A percentile compares a stretch with the other conserved stretches of the same genome.
Evolutionary conservation across 306 rosid genomes (phyloP).

Genomic region (Pterocarpus macrocarpus): DNA sequence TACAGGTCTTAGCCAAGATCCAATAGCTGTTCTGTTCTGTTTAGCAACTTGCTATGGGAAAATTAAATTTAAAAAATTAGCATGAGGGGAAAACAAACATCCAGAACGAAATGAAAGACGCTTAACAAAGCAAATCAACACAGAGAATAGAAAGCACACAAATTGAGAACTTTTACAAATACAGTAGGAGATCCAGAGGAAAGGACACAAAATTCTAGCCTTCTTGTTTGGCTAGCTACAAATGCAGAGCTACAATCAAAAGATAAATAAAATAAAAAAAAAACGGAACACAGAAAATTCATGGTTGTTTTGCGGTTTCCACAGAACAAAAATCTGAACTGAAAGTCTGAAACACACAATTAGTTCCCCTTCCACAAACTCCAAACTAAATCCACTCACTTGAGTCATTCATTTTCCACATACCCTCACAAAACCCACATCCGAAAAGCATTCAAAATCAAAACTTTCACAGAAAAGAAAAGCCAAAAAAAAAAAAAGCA

Average conservation of each 20-base stretch:
- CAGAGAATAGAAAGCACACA: neutral
- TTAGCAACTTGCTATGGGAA: slow-evolving; percentile 5
- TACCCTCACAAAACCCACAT: slow-evolving; percentile 34
- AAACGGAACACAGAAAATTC: neutral
- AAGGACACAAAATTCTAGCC: slow-evolving; percentile 9
- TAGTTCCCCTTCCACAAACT: slow-evolving; percentile 27
- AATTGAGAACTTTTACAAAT: slow-evolving; percentile 28
- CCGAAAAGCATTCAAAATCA: slow-evolving; percentile 16
- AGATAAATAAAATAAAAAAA: neutral
- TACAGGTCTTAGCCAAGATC: slow-evolving; percentile 14
- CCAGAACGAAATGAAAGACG: slow-evolving; percentile 32
- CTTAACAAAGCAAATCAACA: slow-evolving; percentile 35
- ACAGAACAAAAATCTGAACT: neutral
- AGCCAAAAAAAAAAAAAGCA: no score
- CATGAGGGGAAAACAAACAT: slow-evolving; percentile 23
- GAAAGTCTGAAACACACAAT: neutral
- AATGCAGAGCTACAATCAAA: neutral
- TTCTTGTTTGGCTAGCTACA: slow-evolving; percentile 35
- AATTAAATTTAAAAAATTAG: slow-evolving; percentile 22
- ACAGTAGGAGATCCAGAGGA: slow-evolving; percentile 45
- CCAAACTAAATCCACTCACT: slow-evolving; percentile 14
- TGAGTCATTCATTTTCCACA: slow-evolving; percentile 38
- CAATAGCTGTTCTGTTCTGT: neutral
- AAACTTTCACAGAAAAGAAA: slow-evolving; percentile 18
- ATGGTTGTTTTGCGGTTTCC: neutral